Percentiles rank a stretch among this genome's conserved stretches.
phyloP scores from a whole-genome alignment of 768 basidiomycete species.

The Suillus decipiens region DNA sequence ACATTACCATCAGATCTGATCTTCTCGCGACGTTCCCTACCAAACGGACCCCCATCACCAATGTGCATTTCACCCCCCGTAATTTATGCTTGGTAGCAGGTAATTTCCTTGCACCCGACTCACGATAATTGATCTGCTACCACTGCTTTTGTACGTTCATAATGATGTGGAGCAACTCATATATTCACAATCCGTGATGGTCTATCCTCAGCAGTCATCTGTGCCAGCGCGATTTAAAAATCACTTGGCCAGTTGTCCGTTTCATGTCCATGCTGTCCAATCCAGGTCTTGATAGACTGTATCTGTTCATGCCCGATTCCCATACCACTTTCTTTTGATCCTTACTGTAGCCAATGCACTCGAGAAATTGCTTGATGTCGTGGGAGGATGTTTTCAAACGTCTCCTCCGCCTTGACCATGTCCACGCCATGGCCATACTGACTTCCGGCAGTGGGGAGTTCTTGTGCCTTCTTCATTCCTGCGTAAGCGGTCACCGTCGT shows the following conservation, averaged over 20 bases:
- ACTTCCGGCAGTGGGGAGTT: background rate
- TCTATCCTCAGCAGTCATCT: background rate
- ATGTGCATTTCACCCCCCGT: slow-evolving; percentile 92
- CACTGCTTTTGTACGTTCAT: background rate
- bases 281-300: background rate
- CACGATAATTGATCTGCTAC: slow-evolving; percentile 35
- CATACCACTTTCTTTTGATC: background rate
- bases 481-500: background rate
- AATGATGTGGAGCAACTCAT: background rate
- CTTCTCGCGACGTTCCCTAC: slow-evolving; percentile 91
- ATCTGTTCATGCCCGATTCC: too few species aligned
- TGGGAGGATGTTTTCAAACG: background rate
- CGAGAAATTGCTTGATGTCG: background rate
- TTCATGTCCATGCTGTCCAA: background rate
- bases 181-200: background rate
- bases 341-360: background rate
- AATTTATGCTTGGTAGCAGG: slow-evolving; percentile 93
- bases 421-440: background rate
- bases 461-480: background rate
- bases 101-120: slow-evolving; percentile 61
- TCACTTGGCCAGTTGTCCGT: too few species aligned
- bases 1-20: slow-evolving; percentile 59
- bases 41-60: slow-evolving; percentile 90
- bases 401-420: slow-evolving; percentile 1
- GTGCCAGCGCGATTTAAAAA: background rate